phyloP scores from a whole-genome alignment of 345 rosid species.

The Ceriops zippeliana region DNA sequence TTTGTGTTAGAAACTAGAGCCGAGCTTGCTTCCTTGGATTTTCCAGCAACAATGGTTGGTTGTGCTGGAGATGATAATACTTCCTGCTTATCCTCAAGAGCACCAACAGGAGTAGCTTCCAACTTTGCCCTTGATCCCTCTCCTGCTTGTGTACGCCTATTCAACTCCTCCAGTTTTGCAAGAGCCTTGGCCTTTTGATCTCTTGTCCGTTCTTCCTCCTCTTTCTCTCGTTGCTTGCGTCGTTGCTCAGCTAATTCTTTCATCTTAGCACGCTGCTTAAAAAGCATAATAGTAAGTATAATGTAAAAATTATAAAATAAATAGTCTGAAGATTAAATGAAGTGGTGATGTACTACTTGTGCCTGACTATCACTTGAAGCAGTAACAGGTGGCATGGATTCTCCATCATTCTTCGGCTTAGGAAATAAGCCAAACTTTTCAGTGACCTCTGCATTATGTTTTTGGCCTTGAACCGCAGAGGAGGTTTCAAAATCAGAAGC shows the following conservation, averaged over 20 bases:
- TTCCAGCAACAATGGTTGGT: slow-evolving; percentile 1
- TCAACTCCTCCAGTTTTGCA: slow-evolving; percentile 78
- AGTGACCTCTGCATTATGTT: slow-evolving; percentile 24
- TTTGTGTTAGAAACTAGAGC: slow-evolving; percentile 19
- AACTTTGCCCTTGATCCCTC: slow-evolving; percentile 42
- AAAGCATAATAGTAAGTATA: neutral
- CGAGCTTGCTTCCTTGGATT: slow-evolving; percentile 26
- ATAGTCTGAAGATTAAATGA: neutral
- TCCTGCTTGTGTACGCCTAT: slow-evolving; percentile 55
- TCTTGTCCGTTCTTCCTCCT: slow-evolving; percentile 86
- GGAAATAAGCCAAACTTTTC: slow-evolving; percentile 32
- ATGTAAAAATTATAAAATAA: neutral
- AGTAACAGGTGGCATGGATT: slow-evolving; percentile 28
- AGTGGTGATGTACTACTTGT: slow-evolving; percentile 34
- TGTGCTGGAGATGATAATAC: slow-evolving; percentile 16
- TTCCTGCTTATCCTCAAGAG: slow-evolving; percentile 37
- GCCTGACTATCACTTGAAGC: slow-evolving; percentile 55
- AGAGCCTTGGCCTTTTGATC: slow-evolving; percentile 91
- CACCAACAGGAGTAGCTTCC: slow-evolving; percentile 33
- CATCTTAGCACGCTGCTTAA: slow-evolving; percentile 67
- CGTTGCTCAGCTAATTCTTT: slow-evolving; percentile 71
- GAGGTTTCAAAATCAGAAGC: slow-evolving; percentile 38
- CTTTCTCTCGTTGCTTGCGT: slow-evolving; percentile 60
- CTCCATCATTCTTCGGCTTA: slow-evolving; percentile 43
- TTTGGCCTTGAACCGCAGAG: slow-evolving; percentile 29